phyloP scores from a whole-genome alignment of 495 filamentous ascomycete species.

The Neurospora sp. region DNA sequence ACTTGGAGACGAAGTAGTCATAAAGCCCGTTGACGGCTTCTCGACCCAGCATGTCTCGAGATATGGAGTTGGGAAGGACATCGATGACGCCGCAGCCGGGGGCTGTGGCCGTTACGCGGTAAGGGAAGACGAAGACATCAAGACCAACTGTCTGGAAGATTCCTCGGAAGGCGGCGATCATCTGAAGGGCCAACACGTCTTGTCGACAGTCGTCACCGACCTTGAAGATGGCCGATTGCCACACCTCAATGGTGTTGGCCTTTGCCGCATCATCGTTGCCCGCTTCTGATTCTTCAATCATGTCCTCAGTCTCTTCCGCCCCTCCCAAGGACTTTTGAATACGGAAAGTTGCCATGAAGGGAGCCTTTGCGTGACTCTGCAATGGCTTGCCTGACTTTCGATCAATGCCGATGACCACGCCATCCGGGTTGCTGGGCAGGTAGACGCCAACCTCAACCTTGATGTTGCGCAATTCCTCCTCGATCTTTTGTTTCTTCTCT shows the following conservation, averaged over 20 bases:
- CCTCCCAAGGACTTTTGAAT: conserved; percentile 68
- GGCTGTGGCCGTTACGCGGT: conserved; percentile 95
- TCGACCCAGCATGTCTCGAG: conserved; percentile 94
- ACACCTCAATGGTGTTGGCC: conserved; percentile 68
- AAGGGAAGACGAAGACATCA: conserved; percentile 94
- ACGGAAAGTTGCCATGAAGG: conserved; percentile 97
- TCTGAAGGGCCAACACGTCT: conserved; percentile 91
- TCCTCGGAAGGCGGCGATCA: conserved; percentile 93
- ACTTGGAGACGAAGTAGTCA: conserved; percentile 95
- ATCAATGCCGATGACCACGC: conserved; percentile 94
- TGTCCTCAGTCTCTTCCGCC: conserved; percentile 37
- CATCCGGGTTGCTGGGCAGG: conserved; percentile 92
- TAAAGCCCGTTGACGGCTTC: conserved; percentile 97
- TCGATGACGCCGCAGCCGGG: conserved; percentile 98
- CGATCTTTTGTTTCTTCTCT: conserved; percentile 98
- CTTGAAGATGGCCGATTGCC: conserved; percentile 99
- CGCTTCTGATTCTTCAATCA: conserved; percentile 26
- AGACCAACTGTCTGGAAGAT: conserved; percentile 92
- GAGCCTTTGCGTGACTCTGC: conserved; percentile 95
- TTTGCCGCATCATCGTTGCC: conserved; percentile 20
- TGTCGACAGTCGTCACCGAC: conserved; percentile 98
- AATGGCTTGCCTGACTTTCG: conserved; percentile 94
- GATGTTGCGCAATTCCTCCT: conserved; percentile 95
- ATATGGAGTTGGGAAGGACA: conserved; percentile 93
- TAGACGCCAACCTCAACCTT: conserved; percentile 95